phyloP scores from a whole-genome alignment of 2,329 filamentous ascomycete genomes.

The Cordyceps farinosa region DNA sequence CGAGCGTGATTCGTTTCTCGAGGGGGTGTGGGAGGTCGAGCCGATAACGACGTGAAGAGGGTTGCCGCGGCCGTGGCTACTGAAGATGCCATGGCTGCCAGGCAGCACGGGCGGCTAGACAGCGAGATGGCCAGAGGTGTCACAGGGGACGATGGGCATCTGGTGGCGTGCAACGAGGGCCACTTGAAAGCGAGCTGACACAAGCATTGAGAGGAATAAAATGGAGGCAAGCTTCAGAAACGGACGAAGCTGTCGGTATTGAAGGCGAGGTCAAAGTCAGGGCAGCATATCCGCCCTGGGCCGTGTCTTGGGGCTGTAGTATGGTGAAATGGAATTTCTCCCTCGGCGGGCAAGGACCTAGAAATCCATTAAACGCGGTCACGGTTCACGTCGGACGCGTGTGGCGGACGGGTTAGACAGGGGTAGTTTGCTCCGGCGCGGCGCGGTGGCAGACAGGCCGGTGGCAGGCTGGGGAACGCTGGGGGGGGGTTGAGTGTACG shows the following conservation, averaged over 20 bases:
- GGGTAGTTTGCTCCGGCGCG: neutral
- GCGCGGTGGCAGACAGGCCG: neutral
- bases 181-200: neutral
- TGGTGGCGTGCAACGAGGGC: neutral
- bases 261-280: neutral
- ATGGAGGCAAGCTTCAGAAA: neutral
- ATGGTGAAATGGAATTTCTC: constrained; percentile 14
- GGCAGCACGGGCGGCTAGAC: constrained; percentile 39
- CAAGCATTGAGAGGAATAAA: neutral
- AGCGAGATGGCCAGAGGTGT: constrained; percentile 24
- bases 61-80: constrained; percentile 31
- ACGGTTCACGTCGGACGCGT: constrained; percentile 22
- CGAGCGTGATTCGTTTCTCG: constrained; percentile 46
- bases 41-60: constrained; percentile 49
- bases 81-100: constrained; percentile 42
- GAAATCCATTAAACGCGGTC: constrained; percentile 22
- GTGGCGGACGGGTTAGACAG: neutral
- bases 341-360: neutral
- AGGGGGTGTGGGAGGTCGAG: constrained; percentile 66
- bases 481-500: neutral
- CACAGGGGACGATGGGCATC: constrained; percentile 8
- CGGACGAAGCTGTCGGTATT: neutral
- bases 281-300: neutral
- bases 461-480: neutral
- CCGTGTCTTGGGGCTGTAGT: constrained; percentile 2